Evolutionary conservation across 2,329 filamentous ascomycete genomes (phyloP).

Genomic region (Beauveria brongniartii): DNA sequence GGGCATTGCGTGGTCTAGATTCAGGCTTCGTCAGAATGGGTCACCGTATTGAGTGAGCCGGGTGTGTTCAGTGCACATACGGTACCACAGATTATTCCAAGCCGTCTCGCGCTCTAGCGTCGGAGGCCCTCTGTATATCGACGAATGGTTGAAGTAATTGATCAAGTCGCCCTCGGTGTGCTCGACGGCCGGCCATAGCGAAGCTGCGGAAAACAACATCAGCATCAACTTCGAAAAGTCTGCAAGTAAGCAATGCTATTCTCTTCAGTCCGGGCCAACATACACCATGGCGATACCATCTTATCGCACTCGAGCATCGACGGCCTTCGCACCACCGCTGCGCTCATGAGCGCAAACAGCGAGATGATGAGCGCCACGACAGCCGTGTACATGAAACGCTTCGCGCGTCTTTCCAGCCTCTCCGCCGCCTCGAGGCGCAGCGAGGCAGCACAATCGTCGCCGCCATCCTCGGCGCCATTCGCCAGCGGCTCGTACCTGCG

Average conservation of each 20-base stretch:
- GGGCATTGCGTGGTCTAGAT: conserved; percentile 6
- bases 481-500: neutral
- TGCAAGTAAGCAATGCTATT: neutral
- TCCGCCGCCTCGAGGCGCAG: conserved; percentile 1
- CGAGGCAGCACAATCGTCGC: neutral
- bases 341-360: conserved; percentile 1
- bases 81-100: conserved; percentile 11
- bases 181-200: conserved; percentile 8
- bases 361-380: neutral
- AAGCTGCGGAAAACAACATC: neutral
- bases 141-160: conserved; percentile 12
- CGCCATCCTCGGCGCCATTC: neutral
- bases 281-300: conserved; percentile 8
- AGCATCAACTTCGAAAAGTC: neutral
- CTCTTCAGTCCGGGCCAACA: neutral
- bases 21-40: neutral
- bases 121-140: conserved; percentile 12
- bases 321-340: neutral
- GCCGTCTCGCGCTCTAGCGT: conserved; percentile 11
- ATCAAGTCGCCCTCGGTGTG: conserved; percentile 6
- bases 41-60: neutral
- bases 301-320: conserved; percentile 9
- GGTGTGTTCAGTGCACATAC: neutral
- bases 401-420: conserved; percentile 3
- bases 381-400: neutral